phyloP scores from a whole-genome alignment of 208 protist species.

The Leishmania martiniquensis region DNA sequence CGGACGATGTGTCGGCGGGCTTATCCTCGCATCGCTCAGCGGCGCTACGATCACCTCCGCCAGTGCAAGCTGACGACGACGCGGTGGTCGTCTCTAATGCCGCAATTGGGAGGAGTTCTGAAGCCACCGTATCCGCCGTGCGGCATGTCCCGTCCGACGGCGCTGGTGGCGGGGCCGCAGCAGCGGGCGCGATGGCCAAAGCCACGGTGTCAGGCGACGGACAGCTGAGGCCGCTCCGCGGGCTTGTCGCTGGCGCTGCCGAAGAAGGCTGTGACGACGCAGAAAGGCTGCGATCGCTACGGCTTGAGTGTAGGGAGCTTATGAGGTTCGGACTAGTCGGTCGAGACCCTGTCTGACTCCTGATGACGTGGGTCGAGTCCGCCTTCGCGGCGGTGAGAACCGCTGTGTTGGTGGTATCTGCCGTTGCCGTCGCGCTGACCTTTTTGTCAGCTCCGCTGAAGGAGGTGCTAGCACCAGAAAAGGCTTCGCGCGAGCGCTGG shows the following conservation, averaged over 20 bases:
- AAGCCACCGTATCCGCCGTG: background rate
- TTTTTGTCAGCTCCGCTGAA: background rate
- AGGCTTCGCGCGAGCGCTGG: conserved; percentile 18
- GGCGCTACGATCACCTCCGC: background rate
- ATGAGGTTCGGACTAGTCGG: background rate
- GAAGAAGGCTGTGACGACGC: background rate
- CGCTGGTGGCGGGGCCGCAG: background rate
- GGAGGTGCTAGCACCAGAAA: background rate
- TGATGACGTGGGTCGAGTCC: no score
- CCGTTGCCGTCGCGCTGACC: background rate
- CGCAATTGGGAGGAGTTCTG: background rate
- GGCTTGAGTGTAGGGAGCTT: background rate
- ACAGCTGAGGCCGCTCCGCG: background rate
- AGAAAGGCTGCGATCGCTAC: background rate
- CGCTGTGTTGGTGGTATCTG: background rate
- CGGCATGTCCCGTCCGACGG: background rate
- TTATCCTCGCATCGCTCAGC: background rate
- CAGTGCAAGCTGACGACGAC: background rate
- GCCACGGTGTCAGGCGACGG: background rate
- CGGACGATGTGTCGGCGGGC: background rate
- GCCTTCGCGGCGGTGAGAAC: background rate
- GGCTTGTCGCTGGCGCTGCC: background rate
- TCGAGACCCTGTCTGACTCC: background rate
- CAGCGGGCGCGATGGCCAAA: background rate
- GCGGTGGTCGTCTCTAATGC: background rate